Conservation (phyloP, 345 rosid genomes). For the Noccaea bulbosa region DNA sequence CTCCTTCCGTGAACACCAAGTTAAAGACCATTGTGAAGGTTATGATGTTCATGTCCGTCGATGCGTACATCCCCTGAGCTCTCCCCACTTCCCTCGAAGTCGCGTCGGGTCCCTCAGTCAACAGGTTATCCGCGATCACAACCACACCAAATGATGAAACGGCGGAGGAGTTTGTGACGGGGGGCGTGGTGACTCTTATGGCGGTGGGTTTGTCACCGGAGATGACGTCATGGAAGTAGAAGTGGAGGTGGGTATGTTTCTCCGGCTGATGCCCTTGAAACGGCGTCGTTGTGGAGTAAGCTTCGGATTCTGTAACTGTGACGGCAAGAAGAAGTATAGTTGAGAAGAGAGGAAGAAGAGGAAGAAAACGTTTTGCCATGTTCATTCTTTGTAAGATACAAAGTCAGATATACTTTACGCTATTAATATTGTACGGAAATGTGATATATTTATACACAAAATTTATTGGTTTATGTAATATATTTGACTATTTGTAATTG, state of each 20-base stretch:
- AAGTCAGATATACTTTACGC: background rate
- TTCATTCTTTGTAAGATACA: slow-evolving; percentile 14
- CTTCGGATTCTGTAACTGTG: slow-evolving; percentile 28
- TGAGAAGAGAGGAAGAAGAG: slow-evolving; percentile 16
- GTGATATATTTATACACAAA: slow-evolving; percentile 9
- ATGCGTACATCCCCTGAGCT: slow-evolving; percentile 60
- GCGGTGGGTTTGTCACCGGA: slow-evolving; percentile 52
- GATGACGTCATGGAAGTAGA: slow-evolving; percentile 64
- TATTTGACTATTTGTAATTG: too few relatives aligned
- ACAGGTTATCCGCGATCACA: slow-evolving; percentile 55
- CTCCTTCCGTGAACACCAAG: slow-evolving; percentile 59
- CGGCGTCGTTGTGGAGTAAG: slow-evolving; percentile 36
- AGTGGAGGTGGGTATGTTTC: slow-evolving; percentile 57
- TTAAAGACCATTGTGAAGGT: slow-evolving; percentile 56
- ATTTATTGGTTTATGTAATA: background rate
- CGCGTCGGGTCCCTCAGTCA: slow-evolving; percentile 51
- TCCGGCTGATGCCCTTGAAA: slow-evolving; percentile 43
- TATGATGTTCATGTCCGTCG: slow-evolving; percentile 42
- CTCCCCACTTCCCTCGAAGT: slow-evolving; percentile 59
- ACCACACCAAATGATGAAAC: slow-evolving; percentile 48
- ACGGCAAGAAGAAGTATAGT: slow-evolving; percentile 24
- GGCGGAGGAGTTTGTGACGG: slow-evolving; percentile 38
- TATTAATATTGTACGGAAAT: background rate
- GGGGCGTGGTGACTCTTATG: slow-evolving; percentile 43
- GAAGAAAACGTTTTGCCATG: slow-evolving; percentile 21